Conservation (phyloP, 202 grass and related monocot genomes). For the Musa balbisiana region DNA sequence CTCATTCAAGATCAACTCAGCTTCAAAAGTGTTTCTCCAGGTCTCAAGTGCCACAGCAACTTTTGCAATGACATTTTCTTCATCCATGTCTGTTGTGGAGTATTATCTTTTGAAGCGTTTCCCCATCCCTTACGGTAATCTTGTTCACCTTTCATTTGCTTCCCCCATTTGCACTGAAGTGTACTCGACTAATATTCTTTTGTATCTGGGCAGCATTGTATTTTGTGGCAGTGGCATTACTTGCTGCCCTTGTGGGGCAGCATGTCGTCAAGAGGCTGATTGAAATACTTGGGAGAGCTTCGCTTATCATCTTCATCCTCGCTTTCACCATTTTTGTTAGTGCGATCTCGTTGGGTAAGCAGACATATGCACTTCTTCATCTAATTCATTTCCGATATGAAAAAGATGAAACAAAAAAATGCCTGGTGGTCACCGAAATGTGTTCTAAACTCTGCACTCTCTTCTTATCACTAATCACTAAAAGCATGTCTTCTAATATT, state of each 20-base stretch:
- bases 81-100: conserved; percentile 61
- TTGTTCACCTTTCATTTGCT: neutral
- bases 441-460: too few relatives aligned
- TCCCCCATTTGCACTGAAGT: too few relatives aligned
- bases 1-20: neutral
- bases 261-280: conserved; percentile 47
- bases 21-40: conserved; percentile 13
- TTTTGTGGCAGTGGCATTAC: conserved; percentile 30
- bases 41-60: conserved; percentile 68
- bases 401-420: too few relatives aligned
- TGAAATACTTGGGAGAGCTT: conserved; percentile 48
- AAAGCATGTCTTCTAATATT: neutral
- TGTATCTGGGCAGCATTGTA: conserved; percentile 40
- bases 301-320: conserved; percentile 70
- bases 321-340: conserved; percentile 63
- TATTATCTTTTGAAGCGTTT: conserved; percentile 56
- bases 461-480: neutral
- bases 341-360: conserved; percentile 49
- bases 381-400: neutral
- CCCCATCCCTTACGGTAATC: conserved; percentile 42
- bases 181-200: neutral
- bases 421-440: too few relatives aligned
- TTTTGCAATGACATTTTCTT: conserved; percentile 75
- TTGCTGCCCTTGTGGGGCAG: conserved; percentile 50
- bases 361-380: neutral